Evolutionary conservation across 495 filamentous ascomycete genomes (phyloP), one percentile per base, ranked within the genome.

Genomic region (Cairneyella variabilis): DNA sequence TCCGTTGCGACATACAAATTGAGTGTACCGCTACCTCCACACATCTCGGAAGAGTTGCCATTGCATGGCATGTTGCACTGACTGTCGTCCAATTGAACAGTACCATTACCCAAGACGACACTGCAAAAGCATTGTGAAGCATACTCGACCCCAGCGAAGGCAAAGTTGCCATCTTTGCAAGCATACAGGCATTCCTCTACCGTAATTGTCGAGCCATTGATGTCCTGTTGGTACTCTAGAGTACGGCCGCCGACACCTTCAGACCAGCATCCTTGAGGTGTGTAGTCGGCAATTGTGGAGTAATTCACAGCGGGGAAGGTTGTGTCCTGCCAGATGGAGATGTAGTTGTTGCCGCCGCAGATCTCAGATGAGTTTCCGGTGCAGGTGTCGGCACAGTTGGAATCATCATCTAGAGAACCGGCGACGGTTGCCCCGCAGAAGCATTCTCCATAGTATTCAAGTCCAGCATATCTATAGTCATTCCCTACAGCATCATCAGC

Each of bases 371-470:
- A 54, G 65, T 78, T 66, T 23, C 74, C 76, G 14, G 61, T 71
- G 60, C 77, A 80, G 30, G 71, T 64, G 30, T 66, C 69, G 48
- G 56, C 67, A 63, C 77, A 80, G 25, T 69, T 52, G 32, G 52
- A 44, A 25, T 76, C 69, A 22, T 54, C 1, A 55, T 20, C 40
- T 51, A 45, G 10, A 21, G 41, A 1, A 16, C 57, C 57, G 3
- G 67, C 66, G 50, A 79, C 65, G 22, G 74, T 72, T 32, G 68
- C 48, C 37, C 76, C 76, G 53, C 77, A 79, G 63, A 67, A 78
- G 64, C 77, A 80, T 57, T 73, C 66, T 46, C 76, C 76, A 54
- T 75, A 74, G 60, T 79, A 80, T 59, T 75, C 70, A 2, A 80
- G 62, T 32, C 77, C 77, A 47, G 77, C 77, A 46, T 78, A 76